phyloP scores from a whole-genome alignment of 2,329 filamentous ascomycete genomes.

The Alternaria sp. region DNA sequence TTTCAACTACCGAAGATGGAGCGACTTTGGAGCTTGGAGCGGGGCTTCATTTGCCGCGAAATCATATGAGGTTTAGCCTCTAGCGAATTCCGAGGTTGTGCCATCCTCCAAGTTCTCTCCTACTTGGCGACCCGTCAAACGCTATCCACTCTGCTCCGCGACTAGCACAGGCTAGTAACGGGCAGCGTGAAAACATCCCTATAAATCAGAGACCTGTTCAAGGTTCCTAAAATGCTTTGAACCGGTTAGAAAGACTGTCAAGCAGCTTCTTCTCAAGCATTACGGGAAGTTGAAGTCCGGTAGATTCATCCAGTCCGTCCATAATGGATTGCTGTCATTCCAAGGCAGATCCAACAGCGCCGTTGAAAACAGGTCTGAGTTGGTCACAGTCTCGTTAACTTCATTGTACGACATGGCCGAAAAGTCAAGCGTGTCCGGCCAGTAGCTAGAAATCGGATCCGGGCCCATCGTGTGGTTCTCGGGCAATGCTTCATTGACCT shows the following conservation, averaged over 20 bases:
- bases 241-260: neutral
- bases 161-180: neutral
- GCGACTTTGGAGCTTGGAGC: constrained; percentile 2
- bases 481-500: constrained; percentile 10
- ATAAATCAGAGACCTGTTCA: neutral
- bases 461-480: constrained; percentile 11
- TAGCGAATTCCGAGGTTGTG: constrained; percentile 10
- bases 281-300: constrained; percentile 43
- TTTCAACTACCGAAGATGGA: constrained; percentile 12
- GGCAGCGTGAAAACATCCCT: too few relatives aligned
- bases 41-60: constrained; percentile 10
- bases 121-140: constrained; percentile 1
- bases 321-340: constrained; percentile 58
- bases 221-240: neutral
- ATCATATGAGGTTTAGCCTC: constrained; percentile 11
- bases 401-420: constrained; percentile 75
- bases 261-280: neutral
- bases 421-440: constrained; percentile 61
- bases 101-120: neutral
- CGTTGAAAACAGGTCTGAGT: constrained; percentile 67
- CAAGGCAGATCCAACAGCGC: constrained; percentile 65
- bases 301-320: constrained; percentile 48
- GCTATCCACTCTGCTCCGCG: neutral
- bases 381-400: constrained; percentile 71
- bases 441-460: constrained; percentile 28